Evolutionary conservation across 2,329 filamentous ascomycete species (phyloP).

Genomic region (Hymenoscyphus albidus): DNA sequence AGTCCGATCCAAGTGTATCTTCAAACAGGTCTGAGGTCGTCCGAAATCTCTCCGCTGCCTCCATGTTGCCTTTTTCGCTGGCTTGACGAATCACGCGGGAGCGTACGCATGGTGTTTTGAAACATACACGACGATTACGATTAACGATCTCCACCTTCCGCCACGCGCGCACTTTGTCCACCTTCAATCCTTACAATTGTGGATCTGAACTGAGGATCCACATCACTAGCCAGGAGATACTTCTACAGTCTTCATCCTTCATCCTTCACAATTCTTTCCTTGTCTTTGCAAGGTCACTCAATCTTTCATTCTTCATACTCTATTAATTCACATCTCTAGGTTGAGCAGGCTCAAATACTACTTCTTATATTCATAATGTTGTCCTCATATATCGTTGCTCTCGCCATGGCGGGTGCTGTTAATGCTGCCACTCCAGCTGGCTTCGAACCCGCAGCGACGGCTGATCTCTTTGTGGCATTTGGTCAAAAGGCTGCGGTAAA

Average conservation of each 20-base stretch:
- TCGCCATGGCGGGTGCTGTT: conserved; percentile 28
- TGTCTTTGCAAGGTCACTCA: background rate
- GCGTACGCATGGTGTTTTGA: conserved; percentile 1
- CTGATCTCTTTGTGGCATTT: conserved; percentile 29
- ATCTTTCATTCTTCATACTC: background rate
- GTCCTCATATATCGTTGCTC: conserved; percentile 18
- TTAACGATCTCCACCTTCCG: background rate
- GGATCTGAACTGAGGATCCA: background rate
- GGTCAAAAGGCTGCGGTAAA: conserved; percentile 25
- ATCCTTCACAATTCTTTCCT: background rate
- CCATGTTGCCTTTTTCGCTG: background rate
- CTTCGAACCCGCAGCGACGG: conserved; percentile 26
- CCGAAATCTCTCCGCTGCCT: background rate
- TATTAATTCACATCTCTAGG: background rate
- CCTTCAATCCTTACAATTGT: background rate
- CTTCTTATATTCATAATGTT: conserved; percentile 21
- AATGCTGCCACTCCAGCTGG: conserved; percentile 29
- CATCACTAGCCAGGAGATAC: background rate
- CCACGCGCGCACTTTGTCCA: background rate
- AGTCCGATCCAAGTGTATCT: background rate
- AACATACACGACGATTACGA: background rate
- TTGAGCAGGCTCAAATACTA: conserved; percentile 5
- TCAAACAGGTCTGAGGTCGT: conserved; percentile 2
- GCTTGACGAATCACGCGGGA: background rate
- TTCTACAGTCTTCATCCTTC: background rate